Base-by-base conservation (phyloP, 306 rosid genomes). In the Bauhinia variegata region DNA sequence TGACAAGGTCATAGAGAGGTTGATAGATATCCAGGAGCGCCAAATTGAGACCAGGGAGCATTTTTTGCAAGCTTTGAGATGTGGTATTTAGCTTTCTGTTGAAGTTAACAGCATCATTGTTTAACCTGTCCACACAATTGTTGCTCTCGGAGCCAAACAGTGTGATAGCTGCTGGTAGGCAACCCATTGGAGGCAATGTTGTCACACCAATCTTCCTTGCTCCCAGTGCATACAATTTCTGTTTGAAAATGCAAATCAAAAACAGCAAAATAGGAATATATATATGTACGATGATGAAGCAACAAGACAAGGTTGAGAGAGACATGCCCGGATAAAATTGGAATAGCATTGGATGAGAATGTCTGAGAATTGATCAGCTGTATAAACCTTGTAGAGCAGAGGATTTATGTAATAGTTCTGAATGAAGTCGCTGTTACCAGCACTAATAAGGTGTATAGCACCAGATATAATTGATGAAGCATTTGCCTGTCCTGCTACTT, bases 181-280 rank as follows among this genome's bases (percentile, higher is more conserved):
- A 87, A 13, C 97, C 97, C 11, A 88, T 59, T 30, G 97, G 92
- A 33, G 95, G 85, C 17, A 88, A 62, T 66, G 86, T 49, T 36
- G 88, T 74, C 49, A 91, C 92, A 39, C 92, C 95, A 28, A 87
- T 82, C 63, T 15, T 87, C 82, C 95, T 74, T 49, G 92, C 92
- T 70, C 95, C 92, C 70, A 84, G 11, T 44, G 79, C 80, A 77
- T 87, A 84, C 37, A 91, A 57, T 11, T 66, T 55, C 97, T 91
- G 4, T 32, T 75, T 42, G 14, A 16, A 54, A 65, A 33, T 59
- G 23, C 15, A 42, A 58, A 39, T 23, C 12, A 60, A 50, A 39
- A 39, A 42, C 52, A 66, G 28, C 11, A 18, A 56, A 9, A n/a
- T 3, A 36, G 5, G 8, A 36, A 8, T 23, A 36, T 5, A 36